phyloP scores from a whole-genome alignment of 2,329 filamentous ascomycete species.

The Alternaria incomplexa region DNA sequence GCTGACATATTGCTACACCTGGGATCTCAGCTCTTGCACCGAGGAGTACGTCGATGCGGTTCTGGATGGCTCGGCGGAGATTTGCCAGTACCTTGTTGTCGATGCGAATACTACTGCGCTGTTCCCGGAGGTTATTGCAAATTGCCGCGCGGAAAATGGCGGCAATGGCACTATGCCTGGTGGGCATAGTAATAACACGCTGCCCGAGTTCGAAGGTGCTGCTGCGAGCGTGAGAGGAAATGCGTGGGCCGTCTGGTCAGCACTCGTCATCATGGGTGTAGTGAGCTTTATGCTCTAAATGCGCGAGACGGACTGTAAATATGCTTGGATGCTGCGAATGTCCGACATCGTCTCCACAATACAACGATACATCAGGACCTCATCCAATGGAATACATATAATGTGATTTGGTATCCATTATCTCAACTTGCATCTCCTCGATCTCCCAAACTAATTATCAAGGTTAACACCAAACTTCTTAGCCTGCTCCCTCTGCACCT shows the following conservation, averaged over 20 bases:
- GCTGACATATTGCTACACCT: constrained; percentile 26
- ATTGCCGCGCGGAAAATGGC: constrained; percentile 10
- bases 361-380: background rate
- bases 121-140: constrained; percentile 25
- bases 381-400: background rate
- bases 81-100: constrained; percentile 26
- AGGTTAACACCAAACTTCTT: constrained; percentile 23
- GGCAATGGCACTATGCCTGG: constrained; percentile 3
- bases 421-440: background rate
- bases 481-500: constrained; percentile 16
- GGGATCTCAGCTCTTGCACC: constrained; percentile 18
- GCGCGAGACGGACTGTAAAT: accelerated
- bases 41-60: constrained; percentile 19
- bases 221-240: background rate
- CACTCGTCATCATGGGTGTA: background rate
- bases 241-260: background rate
- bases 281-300: background rate
- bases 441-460: background rate
- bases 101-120: constrained; percentile 24
- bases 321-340: background rate
- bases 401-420: background rate
- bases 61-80: constrained; percentile 17
- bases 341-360: background rate
- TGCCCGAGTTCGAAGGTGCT: constrained; percentile 13
- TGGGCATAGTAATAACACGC: background rate